Evolutionary conservation across 2,329 filamentous ascomycete genomes (phyloP), one percentile per base, ranked within the genome.

Genomic region (Gyromitra esculenta): DNA sequence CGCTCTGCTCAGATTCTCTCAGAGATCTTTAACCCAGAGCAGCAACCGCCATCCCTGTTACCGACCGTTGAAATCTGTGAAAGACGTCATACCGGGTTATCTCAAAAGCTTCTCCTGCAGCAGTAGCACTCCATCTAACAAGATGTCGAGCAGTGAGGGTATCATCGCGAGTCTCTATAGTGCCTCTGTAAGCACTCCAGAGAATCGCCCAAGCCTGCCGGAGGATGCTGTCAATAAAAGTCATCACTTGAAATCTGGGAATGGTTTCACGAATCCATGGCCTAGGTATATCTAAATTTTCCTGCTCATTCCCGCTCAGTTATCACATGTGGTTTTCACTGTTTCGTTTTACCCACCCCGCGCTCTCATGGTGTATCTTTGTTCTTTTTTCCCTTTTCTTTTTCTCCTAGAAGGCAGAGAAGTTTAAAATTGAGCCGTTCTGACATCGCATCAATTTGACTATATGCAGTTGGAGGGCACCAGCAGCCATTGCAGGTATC

Each of bases 221-320:
- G 71, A 79, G 45, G 77, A 76, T 69, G 50, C 59, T 7, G 25
- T n/a, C 54, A 56, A 59, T 25, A 79, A 79, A 71, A 57, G 62
- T 2, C 78, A 79, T 65, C 77, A 79, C 37, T 25, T 66, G 57
- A 73, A 79, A 68, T 37, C 56, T 68, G 66, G 73, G 31, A 59
- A 57, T 35, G 71, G 75, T 50, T 79, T 78, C 56, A 43, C 57
- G n/a, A 79, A 79, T 48, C 78, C 78, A 35, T 79, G 75, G 78
- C 74, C 66, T 35, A 79, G 78, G 78, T 79, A 70, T 69, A 66
- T 43, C 56, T 60, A 70, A 39, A 77, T 59, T 68, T 73, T 31
- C n/a, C 45, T 31, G 57, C 68, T 70, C 54, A 43, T 43, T 52
- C 18, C 35, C 64, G 45, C 50, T 59, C 59, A 65, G 41, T 31